phyloP scores from a whole-genome alignment of 73 alveolate species.

The Blepharisma stoltei region DNA sequence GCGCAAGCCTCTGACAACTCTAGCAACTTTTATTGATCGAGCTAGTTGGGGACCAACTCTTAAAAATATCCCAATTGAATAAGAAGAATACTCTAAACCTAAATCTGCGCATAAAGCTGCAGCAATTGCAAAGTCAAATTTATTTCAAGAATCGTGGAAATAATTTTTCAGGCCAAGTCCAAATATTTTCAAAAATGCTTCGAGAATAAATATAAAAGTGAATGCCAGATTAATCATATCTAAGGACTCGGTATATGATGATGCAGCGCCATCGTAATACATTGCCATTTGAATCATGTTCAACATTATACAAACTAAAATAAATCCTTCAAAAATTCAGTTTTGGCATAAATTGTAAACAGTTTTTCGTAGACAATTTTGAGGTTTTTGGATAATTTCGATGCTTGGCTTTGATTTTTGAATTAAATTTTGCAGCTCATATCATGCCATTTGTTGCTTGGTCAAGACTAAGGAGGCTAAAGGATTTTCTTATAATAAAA shows the following conservation, averaged over 20 bases:
- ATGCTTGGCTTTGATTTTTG: constrained; percentile 60
- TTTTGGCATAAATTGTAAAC: neutral
- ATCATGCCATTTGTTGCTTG: constrained; percentile 54
- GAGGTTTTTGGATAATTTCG: constrained; percentile 35
- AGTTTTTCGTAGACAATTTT: neutral
- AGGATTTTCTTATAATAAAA: constrained; percentile 27
- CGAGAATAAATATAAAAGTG: constrained; percentile 41
- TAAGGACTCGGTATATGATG: neutral
- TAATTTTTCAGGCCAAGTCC: constrained; percentile 37
- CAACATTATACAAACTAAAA: neutral
- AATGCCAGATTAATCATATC: constrained; percentile 34
- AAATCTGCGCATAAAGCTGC: constrained; percentile 80
- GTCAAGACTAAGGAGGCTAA: constrained; percentile 37
- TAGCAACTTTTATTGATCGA: constrained; percentile 53
- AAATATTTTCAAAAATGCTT: constrained; percentile 42
- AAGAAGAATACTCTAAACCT: constrained; percentile 68
- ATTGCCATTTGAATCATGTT: constrained; percentile 42
- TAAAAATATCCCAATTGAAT: neutral
- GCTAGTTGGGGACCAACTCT: constrained; percentile 52
- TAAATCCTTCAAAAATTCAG: neutral
- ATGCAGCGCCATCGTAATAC: constrained; percentile 31
- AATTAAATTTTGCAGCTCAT: constrained; percentile 61
- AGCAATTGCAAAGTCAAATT: constrained; percentile 77
- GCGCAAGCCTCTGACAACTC: constrained; percentile 69
- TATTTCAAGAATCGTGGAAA: constrained; percentile 48